Conservation (phyloP, 2,329 filamentous ascomycete genomes). For the Lasiodiplodia gonubiensis region DNA sequence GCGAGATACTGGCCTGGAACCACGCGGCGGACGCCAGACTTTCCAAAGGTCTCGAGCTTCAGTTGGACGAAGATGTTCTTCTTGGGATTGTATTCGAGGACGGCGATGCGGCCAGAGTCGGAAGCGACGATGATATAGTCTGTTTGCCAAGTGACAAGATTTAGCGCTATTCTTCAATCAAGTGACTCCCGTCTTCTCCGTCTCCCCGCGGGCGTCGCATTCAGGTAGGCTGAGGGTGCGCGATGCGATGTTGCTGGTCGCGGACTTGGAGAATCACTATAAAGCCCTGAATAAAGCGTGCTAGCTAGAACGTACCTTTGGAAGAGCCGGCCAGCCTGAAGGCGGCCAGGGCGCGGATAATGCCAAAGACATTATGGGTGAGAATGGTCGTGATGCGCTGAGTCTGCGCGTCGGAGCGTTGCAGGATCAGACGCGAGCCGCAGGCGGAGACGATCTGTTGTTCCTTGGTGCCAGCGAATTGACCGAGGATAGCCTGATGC, state of each 20-base stretch:
- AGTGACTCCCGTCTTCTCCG: neutral
- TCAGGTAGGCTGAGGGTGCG: constrained; percentile 25
- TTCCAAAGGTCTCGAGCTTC: constrained; percentile 97
- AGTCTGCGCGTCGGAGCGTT: constrained; percentile 82
- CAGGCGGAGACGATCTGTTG: constrained; percentile 96
- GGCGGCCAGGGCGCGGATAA: constrained; percentile 85
- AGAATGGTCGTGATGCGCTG: constrained; percentile 86
- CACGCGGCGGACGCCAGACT: constrained; percentile 91
- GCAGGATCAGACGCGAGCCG: constrained; percentile 84
- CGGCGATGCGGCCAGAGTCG: constrained; percentile 92
- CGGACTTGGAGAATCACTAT: constrained; percentile 55
- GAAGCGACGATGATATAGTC: constrained; percentile 96
- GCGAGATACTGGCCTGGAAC: constrained; percentile 96
- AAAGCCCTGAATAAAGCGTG: constrained; percentile 41
- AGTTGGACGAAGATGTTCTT: constrained; percentile 87
- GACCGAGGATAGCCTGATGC: constrained; percentile 88
- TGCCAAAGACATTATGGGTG: constrained; percentile 94
- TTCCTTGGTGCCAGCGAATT: constrained; percentile 95
- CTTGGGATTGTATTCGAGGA: constrained; percentile 86
- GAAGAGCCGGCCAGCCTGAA: constrained; percentile 92
- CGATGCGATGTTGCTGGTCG: constrained; percentile 39
- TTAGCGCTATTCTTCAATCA: constrained; percentile 40
- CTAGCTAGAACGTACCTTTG: constrained; percentile 76
- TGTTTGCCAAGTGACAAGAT: constrained; percentile 48
- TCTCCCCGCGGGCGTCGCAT: constrained; percentile 20